phyloP scores from a whole-genome alignment of 2,329 filamentous ascomycete genomes.

The Stagonosporopsis cucurbitacearum region DNA sequence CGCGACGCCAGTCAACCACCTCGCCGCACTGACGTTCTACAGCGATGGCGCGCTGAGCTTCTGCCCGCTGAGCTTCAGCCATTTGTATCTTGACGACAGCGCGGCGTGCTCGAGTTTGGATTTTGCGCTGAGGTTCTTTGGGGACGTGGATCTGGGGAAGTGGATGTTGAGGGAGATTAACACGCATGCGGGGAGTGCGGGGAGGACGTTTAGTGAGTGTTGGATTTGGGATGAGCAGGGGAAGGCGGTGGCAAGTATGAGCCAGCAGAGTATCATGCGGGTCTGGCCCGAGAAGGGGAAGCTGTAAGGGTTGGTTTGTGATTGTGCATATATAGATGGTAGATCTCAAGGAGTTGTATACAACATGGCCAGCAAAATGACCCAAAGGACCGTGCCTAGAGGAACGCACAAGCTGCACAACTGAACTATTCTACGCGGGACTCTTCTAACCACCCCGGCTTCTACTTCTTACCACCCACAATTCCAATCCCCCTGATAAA shows the following conservation, averaged over 20 bases:
- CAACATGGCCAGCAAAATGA: background rate
- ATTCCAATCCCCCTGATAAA: conserved; percentile 35
- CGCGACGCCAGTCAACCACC: conserved; percentile 37
- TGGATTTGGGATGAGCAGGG: conserved; percentile 56
- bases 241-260: conserved; percentile 56
- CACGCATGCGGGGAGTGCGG: conserved; percentile 49
- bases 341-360: background rate
- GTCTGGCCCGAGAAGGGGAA: conserved; percentile 19
- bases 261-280: conserved; percentile 54
- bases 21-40: conserved; percentile 52
- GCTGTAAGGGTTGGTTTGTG: conserved; percentile 6
- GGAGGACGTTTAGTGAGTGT: conserved; percentile 55
- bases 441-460: background rate
- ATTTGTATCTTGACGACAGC: conserved; percentile 54
- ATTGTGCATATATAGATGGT: background rate
- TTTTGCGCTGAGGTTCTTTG: conserved; percentile 56
- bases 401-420: too few relatives aligned
- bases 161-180: conserved; percentile 56
- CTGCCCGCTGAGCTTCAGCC: conserved; percentile 52
- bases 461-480: conserved; percentile 17
- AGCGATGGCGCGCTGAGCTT: conserved; percentile 57
- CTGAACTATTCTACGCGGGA: background rate
- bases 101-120: conserved; percentile 57
- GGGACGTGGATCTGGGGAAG: conserved; percentile 50
- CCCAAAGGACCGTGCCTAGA: too few relatives aligned